Percentiles rank a stretch among this genome's conserved stretches.
Evolutionary conservation across 2,329 filamentous ascomycete genomes (phyloP).

Genomic region (Aspergillus costaricaensis): DNA sequence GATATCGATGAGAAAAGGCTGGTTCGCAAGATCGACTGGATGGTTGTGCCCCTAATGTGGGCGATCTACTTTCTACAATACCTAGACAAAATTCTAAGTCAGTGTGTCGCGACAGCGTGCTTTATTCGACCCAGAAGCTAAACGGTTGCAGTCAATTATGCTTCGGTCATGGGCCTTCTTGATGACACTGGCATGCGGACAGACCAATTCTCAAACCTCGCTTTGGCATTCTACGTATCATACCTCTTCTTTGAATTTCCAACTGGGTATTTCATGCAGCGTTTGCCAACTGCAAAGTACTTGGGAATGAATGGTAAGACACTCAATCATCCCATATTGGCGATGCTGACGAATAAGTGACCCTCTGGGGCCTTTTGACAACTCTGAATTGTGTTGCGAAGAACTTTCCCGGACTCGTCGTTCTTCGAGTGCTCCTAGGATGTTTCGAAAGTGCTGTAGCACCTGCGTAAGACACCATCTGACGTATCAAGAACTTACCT

Average conservation of each 20-base stretch:
- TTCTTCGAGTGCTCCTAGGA: constrained; percentile 54
- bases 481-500: background rate
- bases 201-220: constrained; percentile 62
- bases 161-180: constrained; percentile 63
- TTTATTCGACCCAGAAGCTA: constrained; percentile 48
- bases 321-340: constrained; percentile 29
- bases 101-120: constrained; percentile 49
- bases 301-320: constrained; percentile 46
- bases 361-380: constrained; percentile 52
- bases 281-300: constrained; percentile 56
- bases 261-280: constrained; percentile 58
- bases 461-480: constrained; percentile 40
- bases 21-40: constrained; percentile 41
- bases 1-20: constrained; percentile 36
- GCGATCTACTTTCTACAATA: constrained; percentile 62
- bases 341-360: constrained; percentile 19
- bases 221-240: constrained; percentile 62
- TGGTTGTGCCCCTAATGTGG: constrained; percentile 55
- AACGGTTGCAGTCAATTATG: constrained; percentile 50
- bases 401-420: constrained; percentile 53
- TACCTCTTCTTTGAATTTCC: constrained; percentile 60
- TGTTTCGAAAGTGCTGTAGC: constrained; percentile 58
- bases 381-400: constrained; percentile 52
- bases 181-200: constrained; percentile 55
- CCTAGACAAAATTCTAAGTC: constrained; percentile 57